A percentile compares a stretch with the other conserved stretches of the same genome.
Evolutionary conservation across 2,329 filamentous ascomycete genomes (phyloP).

Genomic region (Helicocarpus griseus): DNA sequence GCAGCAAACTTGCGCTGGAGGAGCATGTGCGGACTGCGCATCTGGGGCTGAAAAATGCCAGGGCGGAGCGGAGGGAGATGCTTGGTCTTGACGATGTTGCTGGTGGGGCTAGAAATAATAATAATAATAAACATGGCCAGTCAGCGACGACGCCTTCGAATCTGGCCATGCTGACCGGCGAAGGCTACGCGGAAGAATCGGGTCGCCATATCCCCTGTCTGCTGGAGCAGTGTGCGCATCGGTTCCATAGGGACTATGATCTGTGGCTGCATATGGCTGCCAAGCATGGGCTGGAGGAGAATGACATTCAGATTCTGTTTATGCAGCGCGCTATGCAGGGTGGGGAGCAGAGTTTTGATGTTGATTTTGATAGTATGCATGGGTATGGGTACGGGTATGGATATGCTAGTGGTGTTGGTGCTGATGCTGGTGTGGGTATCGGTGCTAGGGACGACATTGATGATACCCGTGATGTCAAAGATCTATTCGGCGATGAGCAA

Average conservation of each 20-base stretch:
- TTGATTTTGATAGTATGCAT: slow-evolving; percentile 9
- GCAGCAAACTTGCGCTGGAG: slow-evolving; percentile 67
- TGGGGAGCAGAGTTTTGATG: slow-evolving; percentile 16
- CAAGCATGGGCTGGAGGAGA: slow-evolving; percentile 28
- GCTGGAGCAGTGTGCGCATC: slow-evolving; percentile 39
- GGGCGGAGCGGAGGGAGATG: slow-evolving; percentile 29
- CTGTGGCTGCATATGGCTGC: slow-evolving; percentile 47
- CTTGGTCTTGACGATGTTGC: slow-evolving; percentile 15
- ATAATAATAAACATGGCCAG: slow-evolving; percentile 15
- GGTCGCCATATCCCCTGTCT: slow-evolving; percentile 44
- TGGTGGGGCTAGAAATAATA: slow-evolving; percentile 7
- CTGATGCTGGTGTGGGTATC: background rate
- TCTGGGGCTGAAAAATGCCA: slow-evolving; percentile 47
- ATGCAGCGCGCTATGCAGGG: slow-evolving; percentile 30
- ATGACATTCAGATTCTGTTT: slow-evolving; percentile 32
- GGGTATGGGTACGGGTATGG: slow-evolving; percentile 9
- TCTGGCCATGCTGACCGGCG: slow-evolving; percentile 45
- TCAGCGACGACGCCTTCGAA: slow-evolving; percentile 20
- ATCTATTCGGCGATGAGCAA: background rate
- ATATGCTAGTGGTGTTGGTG: slow-evolving; percentile 7
- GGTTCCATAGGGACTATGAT: slow-evolving; percentile 50
- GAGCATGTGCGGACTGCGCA: slow-evolving; percentile 80
- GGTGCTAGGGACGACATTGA: background rate
- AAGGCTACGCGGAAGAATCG: slow-evolving; percentile 43
- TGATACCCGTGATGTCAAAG: slow-evolving; percentile 2